Evolutionary conservation across 2,329 filamentous ascomycete genomes (phyloP).

Genomic region (Stagonosporopsis chrysanthemi): DNA sequence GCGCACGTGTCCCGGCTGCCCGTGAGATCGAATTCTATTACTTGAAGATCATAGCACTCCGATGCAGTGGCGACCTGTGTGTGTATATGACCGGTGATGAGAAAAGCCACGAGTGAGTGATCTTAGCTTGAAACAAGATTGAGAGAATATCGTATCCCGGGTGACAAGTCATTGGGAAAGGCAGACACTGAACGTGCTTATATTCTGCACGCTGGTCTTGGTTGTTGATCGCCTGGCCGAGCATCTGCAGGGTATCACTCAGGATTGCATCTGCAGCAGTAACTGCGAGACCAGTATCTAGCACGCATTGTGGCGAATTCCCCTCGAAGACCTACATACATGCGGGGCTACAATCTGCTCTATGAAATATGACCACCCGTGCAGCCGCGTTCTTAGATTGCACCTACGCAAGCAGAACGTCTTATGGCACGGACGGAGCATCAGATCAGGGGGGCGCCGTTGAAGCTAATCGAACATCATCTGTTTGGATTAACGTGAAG

Average conservation of each 20-base stretch:
- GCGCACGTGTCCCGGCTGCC: conserved; percentile 12
- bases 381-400: conserved; percentile 10
- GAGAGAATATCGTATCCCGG: conserved; percentile 1
- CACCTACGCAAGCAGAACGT: conserved; percentile 5
- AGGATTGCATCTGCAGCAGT: conserved; percentile 4
- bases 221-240: conserved; percentile 14
- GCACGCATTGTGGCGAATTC: conserved; percentile 9
- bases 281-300: conserved; percentile 6
- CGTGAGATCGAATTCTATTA: conserved; percentile 2
- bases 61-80: conserved; percentile 12
- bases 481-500: conserved; percentile 10
- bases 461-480: conserved; percentile 8
- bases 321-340: neutral
- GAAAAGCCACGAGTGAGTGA: neutral
- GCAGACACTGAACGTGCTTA: conserved; percentile 5
- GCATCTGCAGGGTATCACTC: neutral
- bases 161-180: neutral
- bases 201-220: conserved; percentile 4
- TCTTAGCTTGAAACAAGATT: neutral
- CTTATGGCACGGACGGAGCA: conserved; percentile 7
- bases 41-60: conserved; percentile 11
- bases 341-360: neutral
- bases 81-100: conserved; percentile 5
- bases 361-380: neutral
- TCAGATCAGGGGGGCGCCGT: neutral